Evolutionary conservation across 352 stramenopile species (phyloP), one percentile per base, ranked within the genome.

Genomic region (Blastocystis sp.): DNA sequence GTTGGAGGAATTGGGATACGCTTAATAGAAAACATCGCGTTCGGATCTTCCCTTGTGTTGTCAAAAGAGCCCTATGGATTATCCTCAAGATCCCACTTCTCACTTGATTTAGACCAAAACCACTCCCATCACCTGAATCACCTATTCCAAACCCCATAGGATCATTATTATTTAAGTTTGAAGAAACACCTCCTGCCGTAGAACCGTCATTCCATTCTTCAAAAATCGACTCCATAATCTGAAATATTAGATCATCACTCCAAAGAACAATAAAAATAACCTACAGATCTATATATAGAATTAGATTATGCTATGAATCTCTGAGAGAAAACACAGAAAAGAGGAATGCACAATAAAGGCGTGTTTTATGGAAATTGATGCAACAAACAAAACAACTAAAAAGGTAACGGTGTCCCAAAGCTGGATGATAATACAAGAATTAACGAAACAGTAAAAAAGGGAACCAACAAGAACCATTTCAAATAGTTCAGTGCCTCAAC

Each of bases 11-110:
- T 85, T 8, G 53, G 13, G 34, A 85, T 45, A 18, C 55, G 53
- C 50, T 85, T 50, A 54, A 85, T 85, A 13, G 73, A 85, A 68
- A 85, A 85, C 73, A 85, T 85, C 56, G 47, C 73, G 47, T 85
- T 85, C 53, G 73, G 47, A 43, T 85, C 73, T 6, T 66, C 45
- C 39, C 50, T 30, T 11, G 73, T 54, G 47, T 85, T 85, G 50
- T 85, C 73, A 43, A 85, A 85, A 5, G 53, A 37, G 1, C 9
- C 13, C 73, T 85, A 66, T 24, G 2, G 30, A 9, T 24, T 26
- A 76, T 20, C 13, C 34, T n/a, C 16, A 56, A 76, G 4, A 8
- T 43, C 30, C 16, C 11, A 3, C 18, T 16, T 2, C 50, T 39
- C 39, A 85, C 73, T 45, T 85, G 73, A 65, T 56, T 66, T 9